Evolutionary conservation across 2,329 filamentous ascomycete species (phyloP).

Genomic region (Cordyceps tenuipes): DNA sequence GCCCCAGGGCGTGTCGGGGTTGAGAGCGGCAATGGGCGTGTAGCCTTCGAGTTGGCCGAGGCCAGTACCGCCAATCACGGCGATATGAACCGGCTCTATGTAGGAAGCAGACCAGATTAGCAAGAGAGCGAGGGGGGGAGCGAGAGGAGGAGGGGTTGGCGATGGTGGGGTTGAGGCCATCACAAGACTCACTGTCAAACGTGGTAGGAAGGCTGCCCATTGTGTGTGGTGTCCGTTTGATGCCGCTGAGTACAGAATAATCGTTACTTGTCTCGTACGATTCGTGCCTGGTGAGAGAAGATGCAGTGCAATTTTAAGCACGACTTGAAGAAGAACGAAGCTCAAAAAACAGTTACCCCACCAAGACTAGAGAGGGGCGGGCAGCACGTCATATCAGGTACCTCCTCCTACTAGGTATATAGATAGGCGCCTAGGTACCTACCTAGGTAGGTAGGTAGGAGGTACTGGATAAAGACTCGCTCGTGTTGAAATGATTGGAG

Average conservation of each 20-base stretch:
- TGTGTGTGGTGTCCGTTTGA: constrained; percentile 12
- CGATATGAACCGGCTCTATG: constrained; percentile 66
- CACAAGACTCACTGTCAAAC: constrained; percentile 47
- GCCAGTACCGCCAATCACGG: constrained; percentile 88
- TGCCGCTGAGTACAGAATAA: neutral
- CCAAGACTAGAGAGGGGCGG: constrained; percentile 10
- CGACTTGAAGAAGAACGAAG: constrained; percentile 1
- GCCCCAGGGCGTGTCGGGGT: constrained; percentile 81
- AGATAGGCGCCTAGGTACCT: too few relatives aligned
- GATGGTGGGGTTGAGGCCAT: neutral
- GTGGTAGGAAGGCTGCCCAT: constrained; percentile 49
- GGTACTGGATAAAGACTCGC: neutral
- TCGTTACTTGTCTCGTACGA: neutral
- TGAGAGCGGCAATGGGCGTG: constrained; percentile 71
- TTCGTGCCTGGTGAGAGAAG: neutral
- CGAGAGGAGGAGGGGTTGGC: too few relatives aligned
- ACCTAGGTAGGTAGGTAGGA: too few relatives aligned
- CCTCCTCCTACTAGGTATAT: neutral
- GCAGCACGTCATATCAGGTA: constrained; percentile 1
- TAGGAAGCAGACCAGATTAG: constrained; percentile 8
- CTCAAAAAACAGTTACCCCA: constrained; percentile 11
- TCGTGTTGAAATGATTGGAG: constrained; percentile 4
- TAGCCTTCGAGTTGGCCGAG: constrained; percentile 82
- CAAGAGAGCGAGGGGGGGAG: neutral
- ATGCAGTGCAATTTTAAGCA: neutral